A percentile compares a stretch with the other conserved stretches of the same genome.
phyloP scores from a whole-genome alignment of 495 filamentous ascomycete genomes.

The Lasiosphaeris hirsuta region DNA sequence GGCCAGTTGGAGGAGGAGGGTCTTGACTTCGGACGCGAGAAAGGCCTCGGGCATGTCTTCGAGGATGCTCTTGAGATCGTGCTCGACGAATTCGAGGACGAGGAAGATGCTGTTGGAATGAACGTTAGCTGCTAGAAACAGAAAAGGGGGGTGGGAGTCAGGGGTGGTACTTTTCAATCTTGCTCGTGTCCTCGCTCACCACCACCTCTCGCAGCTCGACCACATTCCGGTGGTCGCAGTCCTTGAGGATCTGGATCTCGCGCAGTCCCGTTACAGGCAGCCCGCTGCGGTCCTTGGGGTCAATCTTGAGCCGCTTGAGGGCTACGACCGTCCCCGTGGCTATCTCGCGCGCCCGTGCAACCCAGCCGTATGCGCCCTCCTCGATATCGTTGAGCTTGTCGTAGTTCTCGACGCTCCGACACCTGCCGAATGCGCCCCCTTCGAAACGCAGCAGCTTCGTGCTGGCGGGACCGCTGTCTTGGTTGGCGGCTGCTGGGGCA shows the following conservation, averaged over 20 bases:
- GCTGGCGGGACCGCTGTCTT: slow-evolving; percentile 3
- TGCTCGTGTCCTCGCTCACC: slow-evolving; percentile 62
- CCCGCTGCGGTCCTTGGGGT: slow-evolving; percentile 70
- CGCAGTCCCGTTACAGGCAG: slow-evolving; percentile 89
- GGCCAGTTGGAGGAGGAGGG: slow-evolving; percentile 76
- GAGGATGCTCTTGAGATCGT: slow-evolving; percentile 92
- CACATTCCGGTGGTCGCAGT: slow-evolving; percentile 66
- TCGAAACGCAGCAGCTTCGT: slow-evolving; percentile 67
- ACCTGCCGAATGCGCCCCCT: slow-evolving; percentile 61
- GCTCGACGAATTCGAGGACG: slow-evolving; percentile 97
- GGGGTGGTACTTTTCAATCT: slow-evolving; percentile 63
- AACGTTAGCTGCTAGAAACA: not conserved
- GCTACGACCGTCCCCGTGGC: slow-evolving; percentile 84
- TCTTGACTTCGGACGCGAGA: slow-evolving; percentile 88
- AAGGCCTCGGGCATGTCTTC: slow-evolving; percentile 95
- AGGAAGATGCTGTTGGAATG: slow-evolving; percentile 69
- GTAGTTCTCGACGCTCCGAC: slow-evolving; percentile 82
- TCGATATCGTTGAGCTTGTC: slow-evolving; percentile 95
- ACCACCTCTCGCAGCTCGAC: slow-evolving; percentile 83
- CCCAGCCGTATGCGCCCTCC: slow-evolving; percentile 93
- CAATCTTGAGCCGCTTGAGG: slow-evolving; percentile 92
- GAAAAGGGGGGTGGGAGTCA: slow-evolving; percentile 11
- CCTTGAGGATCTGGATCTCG: slow-evolving; percentile 66
- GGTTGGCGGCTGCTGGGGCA: slow-evolving; percentile 15
- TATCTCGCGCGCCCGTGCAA: slow-evolving; percentile 78